A percentile compares a stretch with the other conserved stretches of the same genome.
Evolutionary conservation across 2,329 filamentous ascomycete genomes (phyloP).

Genomic region (Sclerotinia minor): DNA sequence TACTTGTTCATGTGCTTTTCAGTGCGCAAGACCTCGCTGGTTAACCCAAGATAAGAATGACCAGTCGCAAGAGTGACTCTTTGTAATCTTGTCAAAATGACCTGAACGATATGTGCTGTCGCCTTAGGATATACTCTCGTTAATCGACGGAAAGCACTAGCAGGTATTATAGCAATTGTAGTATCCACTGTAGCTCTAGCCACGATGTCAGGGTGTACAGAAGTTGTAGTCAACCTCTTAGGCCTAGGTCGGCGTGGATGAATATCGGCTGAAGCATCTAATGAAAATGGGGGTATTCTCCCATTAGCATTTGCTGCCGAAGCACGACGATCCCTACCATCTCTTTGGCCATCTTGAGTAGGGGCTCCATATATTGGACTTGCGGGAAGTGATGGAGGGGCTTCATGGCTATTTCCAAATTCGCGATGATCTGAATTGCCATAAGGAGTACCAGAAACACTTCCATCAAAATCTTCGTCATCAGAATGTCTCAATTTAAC

Average conservation of each 20-base stretch:
- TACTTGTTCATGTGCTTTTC: constrained; percentile 94
- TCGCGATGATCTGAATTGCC: constrained; percentile 10
- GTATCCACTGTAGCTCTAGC: constrained; percentile 95
- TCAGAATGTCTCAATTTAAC: constrained; percentile 74
- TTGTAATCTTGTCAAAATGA: constrained; percentile 92
- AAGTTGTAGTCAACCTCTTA: constrained; percentile 59
- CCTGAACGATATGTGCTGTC: constrained; percentile 95
- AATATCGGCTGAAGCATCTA: constrained; percentile 52
- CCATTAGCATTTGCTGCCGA: constrained; percentile 42
- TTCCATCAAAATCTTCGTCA: constrained; percentile 48
- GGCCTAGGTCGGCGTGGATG: constrained; percentile 40
- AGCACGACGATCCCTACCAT: constrained; percentile 50
- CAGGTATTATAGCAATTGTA: constrained; percentile 96
- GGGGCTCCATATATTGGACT: constrained; percentile 40
- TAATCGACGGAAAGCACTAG: constrained; percentile 87
- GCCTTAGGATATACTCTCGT: constrained; percentile 95
- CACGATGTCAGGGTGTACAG: constrained; percentile 93
- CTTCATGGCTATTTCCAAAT: constrained; percentile 37
- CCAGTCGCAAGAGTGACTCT: constrained; percentile 92
- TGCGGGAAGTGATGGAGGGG: constrained; percentile 40
- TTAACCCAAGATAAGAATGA: constrained; percentile 90
- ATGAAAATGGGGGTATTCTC: constrained; percentile 70
- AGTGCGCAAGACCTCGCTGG: constrained; percentile 85
- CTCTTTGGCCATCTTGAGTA: constrained; percentile 47
- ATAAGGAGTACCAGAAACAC: constrained; percentile 37